Evolutionary conservation across 208 protist species (phyloP).

Genomic region (Trypanosoma mega): DNA sequence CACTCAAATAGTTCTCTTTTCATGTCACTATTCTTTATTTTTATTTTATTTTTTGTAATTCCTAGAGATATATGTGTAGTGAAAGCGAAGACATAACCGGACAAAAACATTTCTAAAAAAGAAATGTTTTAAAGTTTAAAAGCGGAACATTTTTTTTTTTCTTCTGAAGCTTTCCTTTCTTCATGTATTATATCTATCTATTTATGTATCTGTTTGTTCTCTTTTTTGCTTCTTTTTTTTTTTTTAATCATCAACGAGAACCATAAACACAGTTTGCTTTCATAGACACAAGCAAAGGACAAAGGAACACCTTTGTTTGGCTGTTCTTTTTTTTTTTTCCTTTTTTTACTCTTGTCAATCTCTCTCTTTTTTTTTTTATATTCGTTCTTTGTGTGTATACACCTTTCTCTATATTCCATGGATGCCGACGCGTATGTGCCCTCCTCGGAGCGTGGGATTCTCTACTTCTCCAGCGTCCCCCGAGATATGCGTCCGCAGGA

Average conservation of each 20-base stretch:
- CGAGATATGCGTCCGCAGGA: slow-evolving; percentile 79
- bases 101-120: too few species aligned
- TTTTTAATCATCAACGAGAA: slow-evolving; percentile 2
- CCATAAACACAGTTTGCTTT: too few species aligned
- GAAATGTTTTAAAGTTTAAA: background rate
- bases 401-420: too few species aligned
- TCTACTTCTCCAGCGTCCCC: slow-evolving; percentile 77
- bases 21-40: background rate
- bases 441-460: slow-evolving; percentile 51
- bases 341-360: too few species aligned
- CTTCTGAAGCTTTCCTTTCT: background rate
- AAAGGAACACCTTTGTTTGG: too few species aligned
- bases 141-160: background rate
- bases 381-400: too few species aligned
- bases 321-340: too few species aligned
- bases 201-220: slow-evolving; percentile 6
- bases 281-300: too few species aligned
- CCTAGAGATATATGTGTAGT: background rate
- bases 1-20: background rate
- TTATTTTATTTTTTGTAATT: background rate
- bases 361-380: too few species aligned
- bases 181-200: background rate
- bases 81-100: background rate
- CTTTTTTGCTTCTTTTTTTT: background rate
- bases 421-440: slow-evolving; percentile 41